Evolutionary conservation across 441 rosid genomes (phyloP), one percentile per base, ranked within the genome.

Genomic region (Croton setiger): DNA sequence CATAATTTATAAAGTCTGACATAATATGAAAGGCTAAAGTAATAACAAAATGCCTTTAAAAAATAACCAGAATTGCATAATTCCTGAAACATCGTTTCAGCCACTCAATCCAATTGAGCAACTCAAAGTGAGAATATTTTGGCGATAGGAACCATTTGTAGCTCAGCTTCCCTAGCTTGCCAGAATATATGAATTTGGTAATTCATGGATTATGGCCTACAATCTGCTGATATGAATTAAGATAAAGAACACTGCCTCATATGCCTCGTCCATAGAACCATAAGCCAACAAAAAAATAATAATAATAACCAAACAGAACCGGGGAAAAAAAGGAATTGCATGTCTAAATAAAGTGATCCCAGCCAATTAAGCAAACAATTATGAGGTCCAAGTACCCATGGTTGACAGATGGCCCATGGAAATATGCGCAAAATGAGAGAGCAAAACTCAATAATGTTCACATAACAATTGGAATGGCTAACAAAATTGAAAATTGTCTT

Each of bases 401-500:
- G 49, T 37, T 27, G 31, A 56, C 10, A 2, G 35, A 23, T 44
- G 10, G 13, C 4, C 36, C 36, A 2, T 21, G 17, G 36, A 48
- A 35, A 33, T 21, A n/a, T 60, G 31, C 57, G n/a, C 36, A 36
- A 51, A 4, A 14, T 10, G 60, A 54, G 59, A 59, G 15, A 60
- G 18, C 57, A 21, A 60, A 63, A 60, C 31, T 49, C 37, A 8
- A 15, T 14, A 65, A 70, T 48, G 74, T 74, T 75, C 71, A 61
- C 43, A 13, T 71, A 79, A 68, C 74, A 71, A 58, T 37, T 37
- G 48, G 61, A 67, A 63, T 43, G 41, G 60, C 13, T 1, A 56
- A 59, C 64, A 59, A 72, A 61, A 66, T 54, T 23, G 59, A 54
- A 39, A 39, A 54, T 63, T 67, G 64, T 67, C 71, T 45, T 62